phyloP scores from a whole-genome alignment of 257 asterid species.

The Solanum sejunctum region DNA sequence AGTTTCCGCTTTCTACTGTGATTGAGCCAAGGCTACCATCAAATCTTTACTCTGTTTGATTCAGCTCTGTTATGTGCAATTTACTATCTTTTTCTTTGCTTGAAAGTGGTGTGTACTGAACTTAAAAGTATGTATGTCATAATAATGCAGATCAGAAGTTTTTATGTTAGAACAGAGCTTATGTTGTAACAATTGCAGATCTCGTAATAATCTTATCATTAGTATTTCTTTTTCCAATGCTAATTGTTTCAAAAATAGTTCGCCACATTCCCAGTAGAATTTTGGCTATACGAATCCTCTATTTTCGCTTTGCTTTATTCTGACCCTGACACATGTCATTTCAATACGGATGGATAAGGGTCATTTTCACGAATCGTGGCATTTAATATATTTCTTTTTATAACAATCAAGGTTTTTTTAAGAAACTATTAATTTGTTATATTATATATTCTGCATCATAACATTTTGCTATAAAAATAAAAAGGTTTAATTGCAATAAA shows the following conservation, averaged over 20 bases:
- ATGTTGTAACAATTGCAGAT: neutral
- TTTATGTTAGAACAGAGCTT: neutral
- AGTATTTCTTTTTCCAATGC: neutral
- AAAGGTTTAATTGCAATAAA: no score
- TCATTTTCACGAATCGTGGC: no score
- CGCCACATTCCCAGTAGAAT: neutral
- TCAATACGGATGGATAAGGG: no score
- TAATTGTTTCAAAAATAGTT: neutral
- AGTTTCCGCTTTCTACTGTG: slow-evolving; percentile 15
- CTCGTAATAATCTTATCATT: neutral
- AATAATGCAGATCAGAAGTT: neutral
- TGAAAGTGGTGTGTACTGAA: neutral
- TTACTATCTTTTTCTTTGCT: neutral
- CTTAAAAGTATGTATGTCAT: neutral
- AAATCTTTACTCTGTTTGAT: slow-evolving; percentile 14
- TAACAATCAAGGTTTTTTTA: no score
- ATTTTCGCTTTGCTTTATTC: no score
- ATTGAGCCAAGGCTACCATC: slow-evolving; percentile 31
- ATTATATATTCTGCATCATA: no score
- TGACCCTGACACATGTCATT: no score
- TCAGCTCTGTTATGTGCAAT: neutral
- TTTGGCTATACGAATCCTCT: no score
- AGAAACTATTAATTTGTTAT: no score
- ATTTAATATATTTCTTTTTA: no score
- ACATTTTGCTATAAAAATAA: no score